Evolutionary conservation across 1,139 yeast species (phyloP).

Genomic region (Suhomyces coccinellae): DNA sequence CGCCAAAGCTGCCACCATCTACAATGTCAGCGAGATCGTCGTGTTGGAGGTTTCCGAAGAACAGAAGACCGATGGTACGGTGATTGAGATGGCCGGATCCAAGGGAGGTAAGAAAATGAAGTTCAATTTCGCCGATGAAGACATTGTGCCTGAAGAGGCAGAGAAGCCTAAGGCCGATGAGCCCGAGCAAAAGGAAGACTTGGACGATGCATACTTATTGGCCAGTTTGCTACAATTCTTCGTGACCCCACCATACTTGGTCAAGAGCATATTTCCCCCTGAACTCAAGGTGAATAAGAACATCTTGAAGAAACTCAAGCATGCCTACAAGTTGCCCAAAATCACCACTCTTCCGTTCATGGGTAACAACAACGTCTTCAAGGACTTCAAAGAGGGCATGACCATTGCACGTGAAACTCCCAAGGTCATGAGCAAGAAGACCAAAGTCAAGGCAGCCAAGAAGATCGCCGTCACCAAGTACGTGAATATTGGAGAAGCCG

Average conservation of each 20-base stretch:
- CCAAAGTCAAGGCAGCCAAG: slow-evolving; percentile 45
- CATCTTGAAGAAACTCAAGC: slow-evolving; percentile 47
- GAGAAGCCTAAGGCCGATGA: slow-evolving; percentile 7
- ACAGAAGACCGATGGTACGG: slow-evolving; percentile 17
- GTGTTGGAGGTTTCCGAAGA: slow-evolving; percentile 52
- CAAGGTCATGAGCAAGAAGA: slow-evolving; percentile 35
- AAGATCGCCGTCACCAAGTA: slow-evolving; percentile 64
- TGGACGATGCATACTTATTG: slow-evolving; percentile 49
- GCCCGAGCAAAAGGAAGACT: slow-evolving; percentile 21
- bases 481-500: slow-evolving; percentile 69
- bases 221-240: slow-evolving; percentile 78
- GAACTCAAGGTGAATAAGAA: slow-evolving; percentile 28
- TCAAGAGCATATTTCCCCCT: slow-evolving; percentile 55
- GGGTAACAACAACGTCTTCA: slow-evolving; percentile 44
- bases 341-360: slow-evolving; percentile 74
- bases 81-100: slow-evolving; percentile 25
- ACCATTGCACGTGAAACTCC: slow-evolving; percentile 58
- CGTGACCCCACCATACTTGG: slow-evolving; percentile 82
- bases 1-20: slow-evolving; percentile 71
- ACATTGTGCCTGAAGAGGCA: slow-evolving; percentile 11
- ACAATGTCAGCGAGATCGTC: slow-evolving; percentile 70
- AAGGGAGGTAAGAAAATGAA: slow-evolving; percentile 34
- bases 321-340: slow-evolving; percentile 72
- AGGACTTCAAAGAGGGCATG: slow-evolving; percentile 62
- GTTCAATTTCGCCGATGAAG: slow-evolving; percentile 38